Base-by-base conservation (phyloP, 2,329 filamentous ascomycete species). In the Alternaria triticimaculans region DNA sequence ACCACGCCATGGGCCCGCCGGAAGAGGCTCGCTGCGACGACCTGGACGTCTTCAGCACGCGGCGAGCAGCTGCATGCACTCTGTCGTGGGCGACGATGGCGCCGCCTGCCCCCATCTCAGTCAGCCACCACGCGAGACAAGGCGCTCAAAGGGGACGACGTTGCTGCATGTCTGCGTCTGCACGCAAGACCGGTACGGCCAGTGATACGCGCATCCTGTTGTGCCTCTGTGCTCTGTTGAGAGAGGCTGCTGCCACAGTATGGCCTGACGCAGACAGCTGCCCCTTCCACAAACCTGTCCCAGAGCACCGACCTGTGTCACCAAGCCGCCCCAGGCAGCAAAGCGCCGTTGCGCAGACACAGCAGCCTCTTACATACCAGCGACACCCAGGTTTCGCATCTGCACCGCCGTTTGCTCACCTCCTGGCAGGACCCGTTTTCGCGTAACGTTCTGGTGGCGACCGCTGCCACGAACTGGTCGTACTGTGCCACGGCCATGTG, bases 361-460 rank as follows among this genome's bases (percentile, higher is more conserved):
- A 18, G 37, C 61, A 63, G 43, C 56, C 65, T 65, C 60, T 55
- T 56, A 55, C 53, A 67, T 65, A 62, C 45, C 58, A 65, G 60
- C 68, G 43, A 59, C 58, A 48, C 51, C 53, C 45, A 25, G 33
- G 65, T 69, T 69, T 68, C 65, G 59, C 65, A 60, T 55, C 73
- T 76, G 74, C 75, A 74, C 64, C 72, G 63, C 74, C 76, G 74
- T 78, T 77, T 68, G 53, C 70, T 68, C 60, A 62, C 63, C 68
- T 61, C 59, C 71, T 43, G 65, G n/a, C n/a, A n/a, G 54, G 54
- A 55, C 67, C 74, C 75, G 73, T 76, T 75, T 70, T 71, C 65
- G 75, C 75, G 70, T 68, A 70, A 78, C 76, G 58, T 58, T 50
- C 54, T 48, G 55, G 60, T 67, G 67, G 70, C 67, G 48, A 60